A percentile compares a stretch with the other conserved stretches of the same genome.
These are phyloP conservation scores for Panellus pusillus DNA, from an alignment of 768 basidiomycete species.

Conservation along the genomic window DNA sequence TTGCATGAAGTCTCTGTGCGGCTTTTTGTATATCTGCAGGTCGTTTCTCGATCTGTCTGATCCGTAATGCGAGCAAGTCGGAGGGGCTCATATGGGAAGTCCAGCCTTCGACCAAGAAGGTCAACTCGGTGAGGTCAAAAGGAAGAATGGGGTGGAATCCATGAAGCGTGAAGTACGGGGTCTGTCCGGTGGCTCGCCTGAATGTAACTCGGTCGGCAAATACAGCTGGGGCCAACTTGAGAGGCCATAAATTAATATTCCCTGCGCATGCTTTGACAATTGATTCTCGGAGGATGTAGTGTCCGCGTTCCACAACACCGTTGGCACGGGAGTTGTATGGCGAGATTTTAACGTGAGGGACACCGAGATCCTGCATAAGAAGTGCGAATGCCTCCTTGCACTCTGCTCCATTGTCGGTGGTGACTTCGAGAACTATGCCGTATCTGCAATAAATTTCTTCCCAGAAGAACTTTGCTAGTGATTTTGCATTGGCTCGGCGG, in stretches of 20 bases:
- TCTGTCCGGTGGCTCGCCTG: constrained; percentile 13
- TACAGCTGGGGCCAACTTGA: neutral
- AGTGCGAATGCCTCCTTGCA: constrained; percentile 15
- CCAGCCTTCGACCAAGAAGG: constrained; percentile 26
- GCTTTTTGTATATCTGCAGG: too few species aligned
- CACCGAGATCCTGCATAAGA: neutral
- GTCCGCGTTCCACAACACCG: neutral
- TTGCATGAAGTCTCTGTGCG: too few species aligned
- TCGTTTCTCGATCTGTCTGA: too few species aligned
- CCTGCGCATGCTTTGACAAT: neutral
- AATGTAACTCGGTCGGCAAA: constrained; percentile 16
- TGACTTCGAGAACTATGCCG: constrained; percentile 23
- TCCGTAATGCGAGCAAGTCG: constrained; percentile 23
- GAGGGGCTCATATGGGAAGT: neutral
- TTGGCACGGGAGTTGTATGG: neutral
- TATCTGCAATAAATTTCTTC: constrained; percentile 32
- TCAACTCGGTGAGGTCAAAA: constrained; percentile 30
- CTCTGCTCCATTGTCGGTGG: constrained; percentile 30
- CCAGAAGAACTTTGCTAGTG: constrained; percentile 27
- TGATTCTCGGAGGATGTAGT: neutral
- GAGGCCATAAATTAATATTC: neutral
- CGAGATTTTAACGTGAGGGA: neutral
- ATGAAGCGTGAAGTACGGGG: constrained; percentile 24
- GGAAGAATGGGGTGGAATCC: constrained; percentile 29
- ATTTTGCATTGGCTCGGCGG: neutral